Percentiles rank a stretch among this genome's conserved stretches.
Evolutionary conservation across 2,329 filamentous ascomycete genomes (phyloP).

Genomic region (Aspergillus jensenii): DNA sequence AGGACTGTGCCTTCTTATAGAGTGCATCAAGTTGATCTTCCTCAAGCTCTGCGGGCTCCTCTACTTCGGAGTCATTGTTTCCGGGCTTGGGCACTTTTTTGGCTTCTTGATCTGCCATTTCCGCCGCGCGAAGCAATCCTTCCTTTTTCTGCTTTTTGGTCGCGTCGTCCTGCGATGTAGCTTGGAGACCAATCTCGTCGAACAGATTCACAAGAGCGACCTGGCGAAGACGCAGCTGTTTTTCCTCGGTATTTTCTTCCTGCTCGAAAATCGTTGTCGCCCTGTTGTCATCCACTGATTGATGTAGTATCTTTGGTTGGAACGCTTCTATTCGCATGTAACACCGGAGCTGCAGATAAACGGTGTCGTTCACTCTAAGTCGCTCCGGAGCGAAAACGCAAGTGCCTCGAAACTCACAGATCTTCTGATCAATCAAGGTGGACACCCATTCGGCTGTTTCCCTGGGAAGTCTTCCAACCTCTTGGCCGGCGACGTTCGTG

Average conservation of each 20-base stretch:
- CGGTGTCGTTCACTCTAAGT: slow-evolving; percentile 84
- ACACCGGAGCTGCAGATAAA: slow-evolving; percentile 85
- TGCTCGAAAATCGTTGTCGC: slow-evolving; percentile 76
- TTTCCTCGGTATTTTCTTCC: slow-evolving; percentile 82
- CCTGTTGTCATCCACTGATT: slow-evolving; percentile 63
- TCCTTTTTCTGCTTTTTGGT: slow-evolving; percentile 79
- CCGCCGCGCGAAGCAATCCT: slow-evolving; percentile 80
- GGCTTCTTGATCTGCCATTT: slow-evolving; percentile 74
- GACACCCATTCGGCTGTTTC: slow-evolving; percentile 92
- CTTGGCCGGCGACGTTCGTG: slow-evolving; percentile 73
- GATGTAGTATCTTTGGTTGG: slow-evolving; percentile 56
- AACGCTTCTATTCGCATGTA: slow-evolving; percentile 76
- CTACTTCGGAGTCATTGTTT: slow-evolving; percentile 59
- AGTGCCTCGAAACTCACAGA: slow-evolving; percentile 81
- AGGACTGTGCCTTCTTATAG: slow-evolving; percentile 94
- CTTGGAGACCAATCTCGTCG: slow-evolving; percentile 80
- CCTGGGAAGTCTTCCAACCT: slow-evolving; percentile 83
- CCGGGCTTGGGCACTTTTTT: slow-evolving; percentile 49
- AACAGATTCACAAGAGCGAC: slow-evolving; percentile 86
- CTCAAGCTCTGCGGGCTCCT: slow-evolving; percentile 88
- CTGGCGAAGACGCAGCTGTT: slow-evolving; percentile 77
- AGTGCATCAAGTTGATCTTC: slow-evolving; percentile 92
- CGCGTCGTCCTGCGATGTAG: slow-evolving; percentile 70
- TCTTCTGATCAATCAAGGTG: slow-evolving; percentile 81
- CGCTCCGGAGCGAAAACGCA: slow-evolving; percentile 88